Evolutionary conservation across 805 yeast species (phyloP).

Genomic region (Wickerhamiella dianesei): DNA sequence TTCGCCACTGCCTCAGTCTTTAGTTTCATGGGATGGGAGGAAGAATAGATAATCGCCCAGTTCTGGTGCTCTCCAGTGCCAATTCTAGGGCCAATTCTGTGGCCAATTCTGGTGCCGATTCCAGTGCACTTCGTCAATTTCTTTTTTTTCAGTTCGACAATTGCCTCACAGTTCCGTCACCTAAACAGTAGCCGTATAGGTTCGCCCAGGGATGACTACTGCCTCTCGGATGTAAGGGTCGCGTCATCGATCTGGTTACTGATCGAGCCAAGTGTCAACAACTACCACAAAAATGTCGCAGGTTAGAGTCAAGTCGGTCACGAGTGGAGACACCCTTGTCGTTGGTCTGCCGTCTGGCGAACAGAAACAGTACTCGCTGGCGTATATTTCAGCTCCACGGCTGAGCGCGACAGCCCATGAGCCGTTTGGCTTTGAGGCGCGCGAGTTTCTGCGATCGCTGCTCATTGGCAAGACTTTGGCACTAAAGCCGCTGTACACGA

Average conservation of each 20-base stretch:
- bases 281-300: no score
- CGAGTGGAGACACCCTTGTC: slow-evolving; percentile 59
- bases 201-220: no score
- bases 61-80: no score
- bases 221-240: no score
- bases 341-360: slow-evolving; percentile 34
- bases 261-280: background rate
- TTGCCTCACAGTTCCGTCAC: no score
- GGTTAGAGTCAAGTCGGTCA: slow-evolving; percentile 57
- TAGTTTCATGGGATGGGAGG: no score
- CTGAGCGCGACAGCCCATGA: slow-evolving; percentile 25
- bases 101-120: no score
- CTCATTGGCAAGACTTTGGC: slow-evolving; percentile 51
- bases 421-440: slow-evolving; percentile 39
- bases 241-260: background rate
- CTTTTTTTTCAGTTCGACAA: no score
- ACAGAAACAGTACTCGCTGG: slow-evolving; percentile 52
- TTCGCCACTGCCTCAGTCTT: slow-evolving; percentile 2
- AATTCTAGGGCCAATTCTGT: no score
- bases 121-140: no score
- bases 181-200: no score
- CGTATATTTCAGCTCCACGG: slow-evolving; percentile 49
- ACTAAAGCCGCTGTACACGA: slow-evolving; percentile 43
- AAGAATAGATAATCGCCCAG: no score
- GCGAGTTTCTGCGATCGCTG: slow-evolving; percentile 48